phyloP scores from a whole-genome alignment of 495 filamentous ascomycete genomes.

The Aspergillus nanangensis region DNA sequence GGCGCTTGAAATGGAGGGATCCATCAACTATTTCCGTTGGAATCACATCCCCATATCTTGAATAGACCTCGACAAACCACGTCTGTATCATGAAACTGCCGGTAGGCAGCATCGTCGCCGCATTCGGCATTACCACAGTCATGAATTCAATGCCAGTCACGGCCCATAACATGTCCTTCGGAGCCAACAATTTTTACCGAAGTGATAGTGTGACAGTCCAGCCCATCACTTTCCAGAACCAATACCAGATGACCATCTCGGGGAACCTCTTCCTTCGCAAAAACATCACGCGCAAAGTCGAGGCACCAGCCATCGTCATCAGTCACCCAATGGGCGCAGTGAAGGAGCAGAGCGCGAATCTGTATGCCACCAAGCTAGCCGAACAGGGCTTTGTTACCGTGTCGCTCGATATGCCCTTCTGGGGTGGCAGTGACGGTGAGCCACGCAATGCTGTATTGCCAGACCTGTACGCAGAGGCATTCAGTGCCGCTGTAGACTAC shows the following conservation, averaged over 20 bases:
- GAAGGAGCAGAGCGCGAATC: slow-evolving; percentile 37
- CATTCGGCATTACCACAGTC: background rate
- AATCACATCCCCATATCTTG: background rate
- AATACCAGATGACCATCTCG: slow-evolving; percentile 15
- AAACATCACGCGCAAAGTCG: slow-evolving; percentile 5
- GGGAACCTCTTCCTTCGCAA: slow-evolving; percentile 21
- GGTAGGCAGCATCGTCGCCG: too few relatives aligned
- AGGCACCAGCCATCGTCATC: slow-evolving; percentile 15
- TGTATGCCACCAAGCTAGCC: slow-evolving; percentile 31
- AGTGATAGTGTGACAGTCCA: slow-evolving; percentile 17
- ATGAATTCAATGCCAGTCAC: slow-evolving; percentile 9
- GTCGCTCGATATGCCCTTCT: slow-evolving; percentile 30
- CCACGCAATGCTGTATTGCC: slow-evolving; percentile 33
- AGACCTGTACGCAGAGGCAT: slow-evolving; percentile 31
- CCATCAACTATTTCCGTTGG: too few relatives aligned
- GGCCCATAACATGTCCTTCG: slow-evolving; percentile 26
- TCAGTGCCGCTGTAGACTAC: slow-evolving; percentile 35
- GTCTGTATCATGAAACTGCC: slow-evolving; percentile 6
- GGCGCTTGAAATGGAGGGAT: background rate
- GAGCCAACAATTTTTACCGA: slow-evolving; percentile 26
- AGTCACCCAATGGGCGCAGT: slow-evolving; percentile 34
- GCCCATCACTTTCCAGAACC: slow-evolving; percentile 17
- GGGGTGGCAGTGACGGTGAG: slow-evolving; percentile 30
- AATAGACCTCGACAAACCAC: background rate
- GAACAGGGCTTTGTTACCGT: slow-evolving; percentile 34